These are phyloP conservation scores for Sclerotinia borealis DNA, from an alignment of 2,329 filamentous ascomycete species.

Conservation along the genomic window DNA sequence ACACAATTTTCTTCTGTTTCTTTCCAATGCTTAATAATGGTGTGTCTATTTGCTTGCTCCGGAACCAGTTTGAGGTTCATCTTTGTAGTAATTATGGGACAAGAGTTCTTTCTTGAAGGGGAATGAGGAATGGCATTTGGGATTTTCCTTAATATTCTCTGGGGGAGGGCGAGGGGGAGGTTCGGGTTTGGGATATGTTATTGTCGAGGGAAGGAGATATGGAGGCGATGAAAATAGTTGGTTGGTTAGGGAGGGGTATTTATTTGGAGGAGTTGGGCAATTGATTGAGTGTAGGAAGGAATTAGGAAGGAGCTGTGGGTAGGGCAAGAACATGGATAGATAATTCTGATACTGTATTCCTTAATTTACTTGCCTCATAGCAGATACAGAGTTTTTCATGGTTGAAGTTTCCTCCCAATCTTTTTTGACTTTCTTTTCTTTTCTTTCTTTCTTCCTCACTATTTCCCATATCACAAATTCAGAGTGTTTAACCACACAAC, in stretches of 20 bases:
- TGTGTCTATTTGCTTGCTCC: background rate
- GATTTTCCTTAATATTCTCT: background rate
- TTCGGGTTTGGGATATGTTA: constrained; percentile 36
- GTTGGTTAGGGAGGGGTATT: background rate
- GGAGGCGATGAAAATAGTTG: background rate
- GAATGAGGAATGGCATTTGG: background rate
- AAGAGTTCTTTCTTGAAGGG: background rate
- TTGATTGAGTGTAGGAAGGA: background rate
- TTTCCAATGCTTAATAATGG: background rate
- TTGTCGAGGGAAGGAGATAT: background rate
- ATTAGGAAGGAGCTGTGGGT: constrained; percentile 36
- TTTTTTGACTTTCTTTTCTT: background rate
- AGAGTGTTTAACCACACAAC: too few species aligned
- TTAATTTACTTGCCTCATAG: constrained; percentile 5
- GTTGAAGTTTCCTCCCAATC: background rate
- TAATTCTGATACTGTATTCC: constrained; percentile 4
- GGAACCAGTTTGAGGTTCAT: background rate
- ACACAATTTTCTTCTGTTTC: background rate
- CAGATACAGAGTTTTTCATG: background rate
- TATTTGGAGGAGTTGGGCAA: background rate
- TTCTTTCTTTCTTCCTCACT: too few species aligned
- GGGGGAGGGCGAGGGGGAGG: background rate
- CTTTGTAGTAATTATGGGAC: constrained; percentile 10
- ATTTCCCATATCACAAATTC: background rate
- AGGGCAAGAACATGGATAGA: constrained; percentile 12